Conservation (phyloP, 1,284 basidiomycete species). For the Hymenochaete sp. region DNA sequence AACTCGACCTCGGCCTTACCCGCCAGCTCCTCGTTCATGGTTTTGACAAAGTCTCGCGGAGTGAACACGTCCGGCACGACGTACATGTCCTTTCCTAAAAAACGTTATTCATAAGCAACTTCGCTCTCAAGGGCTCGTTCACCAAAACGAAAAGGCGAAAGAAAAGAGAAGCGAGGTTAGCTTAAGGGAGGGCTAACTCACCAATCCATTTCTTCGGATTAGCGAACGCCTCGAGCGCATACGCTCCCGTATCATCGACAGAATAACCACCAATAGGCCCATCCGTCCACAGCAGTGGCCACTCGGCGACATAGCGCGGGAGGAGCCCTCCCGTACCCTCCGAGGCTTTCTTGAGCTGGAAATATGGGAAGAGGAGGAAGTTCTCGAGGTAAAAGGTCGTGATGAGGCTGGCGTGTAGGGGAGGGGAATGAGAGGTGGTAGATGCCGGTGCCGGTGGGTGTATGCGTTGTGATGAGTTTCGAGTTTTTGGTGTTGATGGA, state of each 20-base stretch:
- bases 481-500: background rate
- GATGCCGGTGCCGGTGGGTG: no score
- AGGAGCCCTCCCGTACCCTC: background rate
- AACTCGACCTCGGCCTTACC: slow-evolving; percentile 1
- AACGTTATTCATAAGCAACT: no score
- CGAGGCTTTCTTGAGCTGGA: background rate
- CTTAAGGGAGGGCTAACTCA: background rate
- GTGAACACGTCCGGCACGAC: slow-evolving; percentile 13
- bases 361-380: slow-evolving; percentile 12
- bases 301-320: background rate
- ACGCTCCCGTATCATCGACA: slow-evolving; percentile 12
- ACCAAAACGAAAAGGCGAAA: background rate
- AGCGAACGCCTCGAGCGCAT: slow-evolving; percentile 16
- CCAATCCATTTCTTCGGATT: slow-evolving; percentile 18
- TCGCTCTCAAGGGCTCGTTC: no score
- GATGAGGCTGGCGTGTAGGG: slow-evolving; percentile 16
- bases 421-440: background rate
- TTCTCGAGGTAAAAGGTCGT: slow-evolving; percentile 24
- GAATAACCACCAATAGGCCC: slow-evolving; percentile 11
- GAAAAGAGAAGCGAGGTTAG: background rate
- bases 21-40: slow-evolving; percentile 5
- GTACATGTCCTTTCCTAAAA: slow-evolving; percentile 13
- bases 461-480: no score
- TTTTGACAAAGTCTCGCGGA: slow-evolving; percentile 3
- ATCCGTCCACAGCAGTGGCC: slow-evolving; percentile 11